Evolutionary conservation across 345 rosid species (phyloP), one percentile per base, ranked within the genome.

Genomic region (Syzygium aqueum): DNA sequence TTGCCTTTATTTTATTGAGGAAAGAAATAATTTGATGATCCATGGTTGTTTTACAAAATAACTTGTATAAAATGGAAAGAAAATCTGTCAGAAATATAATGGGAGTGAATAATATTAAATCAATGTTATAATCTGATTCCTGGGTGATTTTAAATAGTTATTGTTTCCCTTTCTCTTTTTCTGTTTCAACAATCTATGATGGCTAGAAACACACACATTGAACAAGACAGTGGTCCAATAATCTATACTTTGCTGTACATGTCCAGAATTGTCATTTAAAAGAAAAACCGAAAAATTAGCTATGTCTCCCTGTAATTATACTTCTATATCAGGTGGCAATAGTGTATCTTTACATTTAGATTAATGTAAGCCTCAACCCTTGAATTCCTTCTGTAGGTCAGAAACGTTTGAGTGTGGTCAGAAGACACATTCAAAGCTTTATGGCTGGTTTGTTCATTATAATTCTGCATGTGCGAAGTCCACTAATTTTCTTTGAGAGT

Each of bases 381-480:
- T 54, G 46, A 83, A 85, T 91, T 51, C 56, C 37, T 91, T 92
- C 86, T 92, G 86, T 91, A 97, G 99, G 97, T 88, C 92, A 91
- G 77, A 94, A 91, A 77, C 93, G 94, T 77, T 85, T 94, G 91
- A 92, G 87, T 85, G 93, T 93, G 87, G 95, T 95, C 86, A 95
- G 92, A 88, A 89, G 90, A 88, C 96, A 92, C 88, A 92, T 96
- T 86, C 95, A 91, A 87, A 92, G 94, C 89, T 87, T 96, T 40
- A 61, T 93, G 86, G 93, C 99, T 88, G 95, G 95, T 85, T 87
- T 96, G 87, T 93, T 97, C 90, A 92, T 92, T 91, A 91, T 96
- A 53, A 88, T 96, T 89, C 90, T 94, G 86, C 99, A 98, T 90
- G 88, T 96, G 91, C 96, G 92, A 92, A 92, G 95, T 91, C 98